These are phyloP conservation scores for Aphanomyces euteiches DNA, from an alignment of 352 stramenopile genomes.

Conservation along the genomic window DNA sequence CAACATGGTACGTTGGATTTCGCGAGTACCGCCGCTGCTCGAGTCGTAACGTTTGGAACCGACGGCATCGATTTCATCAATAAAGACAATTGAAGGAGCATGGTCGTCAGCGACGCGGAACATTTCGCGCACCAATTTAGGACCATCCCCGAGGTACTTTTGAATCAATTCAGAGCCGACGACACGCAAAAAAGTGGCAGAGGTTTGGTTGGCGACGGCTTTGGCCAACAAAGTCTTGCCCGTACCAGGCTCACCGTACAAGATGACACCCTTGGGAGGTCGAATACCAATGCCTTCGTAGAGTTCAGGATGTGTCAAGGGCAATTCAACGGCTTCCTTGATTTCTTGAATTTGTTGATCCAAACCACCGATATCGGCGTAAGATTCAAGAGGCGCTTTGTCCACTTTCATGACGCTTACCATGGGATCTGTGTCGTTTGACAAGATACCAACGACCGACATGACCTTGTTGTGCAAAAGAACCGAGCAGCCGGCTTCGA, in stretches of 20 bases:
- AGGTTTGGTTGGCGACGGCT: slow-evolving; percentile 99
- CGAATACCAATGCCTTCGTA: slow-evolving; percentile 99
- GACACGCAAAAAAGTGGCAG: slow-evolving; percentile 98
- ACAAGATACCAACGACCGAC: slow-evolving; percentile 98
- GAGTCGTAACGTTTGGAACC: slow-evolving; percentile 99
- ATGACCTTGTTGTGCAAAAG: slow-evolving; percentile 99
- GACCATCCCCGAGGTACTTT: slow-evolving; percentile 99
- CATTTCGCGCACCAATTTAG: slow-evolving; percentile 99
- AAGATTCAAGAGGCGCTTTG: slow-evolving; percentile 98
- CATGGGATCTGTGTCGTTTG: slow-evolving; percentile 99
- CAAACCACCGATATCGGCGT: slow-evolving; percentile 99
- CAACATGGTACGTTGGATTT: slow-evolving; percentile 99
- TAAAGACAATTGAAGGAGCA: slow-evolving; percentile 99
- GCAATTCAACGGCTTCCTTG: slow-evolving; percentile 95
- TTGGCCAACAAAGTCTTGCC: slow-evolving; percentile 99
- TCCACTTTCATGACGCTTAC: slow-evolving; percentile 99
- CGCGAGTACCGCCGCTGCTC: slow-evolving; percentile 94
- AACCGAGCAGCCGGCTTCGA: slow-evolving; percentile 98
- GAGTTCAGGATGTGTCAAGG: slow-evolving; percentile 98
- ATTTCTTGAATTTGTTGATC: slow-evolving; percentile 97
- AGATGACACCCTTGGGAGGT: slow-evolving; percentile 98
- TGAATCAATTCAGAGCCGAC: slow-evolving; percentile 99
- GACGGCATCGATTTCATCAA: slow-evolving; percentile 99
- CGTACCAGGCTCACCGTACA: slow-evolving; percentile 99
- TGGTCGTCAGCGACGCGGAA: slow-evolving; percentile 99